These are phyloP conservation scores for Parmales sp. DNA, from an alignment of 108 stramenopile genomes.

Conservation along the genomic window DNA sequence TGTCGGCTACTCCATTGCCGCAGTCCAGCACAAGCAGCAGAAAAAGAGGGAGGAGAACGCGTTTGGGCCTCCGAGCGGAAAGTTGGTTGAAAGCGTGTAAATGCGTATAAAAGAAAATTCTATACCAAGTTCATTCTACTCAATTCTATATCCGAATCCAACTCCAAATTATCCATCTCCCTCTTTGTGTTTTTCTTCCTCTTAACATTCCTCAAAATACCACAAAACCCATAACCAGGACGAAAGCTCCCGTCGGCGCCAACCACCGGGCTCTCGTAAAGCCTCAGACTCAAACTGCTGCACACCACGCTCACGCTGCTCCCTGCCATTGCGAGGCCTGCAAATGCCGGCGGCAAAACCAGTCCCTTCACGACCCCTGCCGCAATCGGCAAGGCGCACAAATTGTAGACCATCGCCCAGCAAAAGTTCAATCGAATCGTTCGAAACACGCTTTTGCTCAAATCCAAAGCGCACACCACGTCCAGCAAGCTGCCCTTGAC, in stretches of 20 bases:
- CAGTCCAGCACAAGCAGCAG: slow-evolving; percentile 14
- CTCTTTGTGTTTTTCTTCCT: neutral
- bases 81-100: neutral
- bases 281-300: slow-evolving; percentile 57
- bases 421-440: slow-evolving; percentile 68
- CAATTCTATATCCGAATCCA: neutral
- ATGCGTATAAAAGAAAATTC: too few species aligned
- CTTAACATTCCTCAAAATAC: neutral
- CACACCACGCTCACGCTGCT: slow-evolving; percentile 76
- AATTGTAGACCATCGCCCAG: slow-evolving; percentile 91
- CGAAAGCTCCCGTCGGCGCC: slow-evolving; percentile 30
- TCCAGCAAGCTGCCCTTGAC: slow-evolving; percentile 32
- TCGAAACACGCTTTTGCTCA: slow-evolving; percentile 28
- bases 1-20: slow-evolving; percentile 46
- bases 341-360: slow-evolving; percentile 78
- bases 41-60: too few species aligned
- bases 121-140: neutral
- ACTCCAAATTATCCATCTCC: neutral
- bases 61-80: neutral
- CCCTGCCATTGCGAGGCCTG: slow-evolving; percentile 86
- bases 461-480: slow-evolving; percentile 35
- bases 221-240: neutral
- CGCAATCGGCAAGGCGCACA: slow-evolving; percentile 84
- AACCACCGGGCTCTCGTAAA: slow-evolving; percentile 55
- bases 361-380: slow-evolving; percentile 80